A percentile compares a stretch with the other conserved stretches of the same genome.
These are phyloP conservation scores for Fomitiporia mediterranea DNA, from an alignment of 1,284 basidiomycete species.

Conservation along the genomic window DNA sequence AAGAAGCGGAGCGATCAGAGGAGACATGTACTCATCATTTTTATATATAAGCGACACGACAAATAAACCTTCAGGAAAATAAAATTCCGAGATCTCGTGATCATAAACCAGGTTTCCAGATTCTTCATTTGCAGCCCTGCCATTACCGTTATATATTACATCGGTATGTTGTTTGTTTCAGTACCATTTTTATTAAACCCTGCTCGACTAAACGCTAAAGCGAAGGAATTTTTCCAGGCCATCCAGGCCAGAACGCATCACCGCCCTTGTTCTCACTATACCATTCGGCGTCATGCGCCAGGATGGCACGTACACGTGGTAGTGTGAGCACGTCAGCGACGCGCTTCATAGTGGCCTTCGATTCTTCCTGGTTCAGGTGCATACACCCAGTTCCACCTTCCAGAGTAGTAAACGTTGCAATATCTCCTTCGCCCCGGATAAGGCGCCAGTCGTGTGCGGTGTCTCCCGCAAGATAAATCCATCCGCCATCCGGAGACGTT, in stretches of 20 bases:
- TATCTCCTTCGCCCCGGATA: conserved; percentile 40
- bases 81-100: too few species aligned
- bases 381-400: conserved; percentile 30
- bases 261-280: conserved; percentile 41
- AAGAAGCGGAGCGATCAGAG: too few species aligned
- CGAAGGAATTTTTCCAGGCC: conserved; percentile 34
- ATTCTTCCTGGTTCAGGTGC: conserved; percentile 39
- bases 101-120: too few species aligned
- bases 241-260: conserved; percentile 42
- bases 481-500: conserved; percentile 49
- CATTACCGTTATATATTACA: not conserved
- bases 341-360: conserved; percentile 38
- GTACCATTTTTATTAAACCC: not conserved
- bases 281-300: conserved; percentile 53
- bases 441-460: conserved; percentile 52
- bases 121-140: too few species aligned
- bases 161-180: conserved; percentile 1
- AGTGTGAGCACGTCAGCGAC: conserved; percentile 36
- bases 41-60: too few species aligned
- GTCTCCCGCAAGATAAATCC: conserved; percentile 54
- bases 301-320: conserved; percentile 40
- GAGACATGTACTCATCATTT: too few species aligned
- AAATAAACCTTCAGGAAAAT: too few species aligned
- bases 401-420: conserved; percentile 31
- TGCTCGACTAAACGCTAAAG: not conserved